These are phyloP conservation scores for Xylaria curta DNA, from an alignment of 495 filamentous ascomycete species.

Conservation along the genomic window DNA sequence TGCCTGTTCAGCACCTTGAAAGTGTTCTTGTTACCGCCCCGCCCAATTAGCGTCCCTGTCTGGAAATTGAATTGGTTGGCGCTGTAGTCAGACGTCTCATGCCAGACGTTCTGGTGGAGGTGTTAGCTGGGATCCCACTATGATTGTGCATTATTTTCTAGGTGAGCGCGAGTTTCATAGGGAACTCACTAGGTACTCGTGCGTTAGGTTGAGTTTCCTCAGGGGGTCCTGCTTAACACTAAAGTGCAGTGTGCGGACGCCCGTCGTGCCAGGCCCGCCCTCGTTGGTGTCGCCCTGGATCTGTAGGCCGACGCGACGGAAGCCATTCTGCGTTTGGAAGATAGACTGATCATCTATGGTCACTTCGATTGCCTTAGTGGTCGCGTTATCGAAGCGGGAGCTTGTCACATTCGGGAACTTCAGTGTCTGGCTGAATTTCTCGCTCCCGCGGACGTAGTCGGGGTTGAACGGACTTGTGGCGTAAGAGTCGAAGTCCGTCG, in stretches of 20 bases:
- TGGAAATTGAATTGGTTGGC: slow-evolving; percentile 64
- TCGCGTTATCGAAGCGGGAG: slow-evolving; percentile 52
- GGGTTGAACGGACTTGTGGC: slow-evolving; percentile 52
- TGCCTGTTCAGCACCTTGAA: slow-evolving; percentile 55
- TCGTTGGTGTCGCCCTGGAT: slow-evolving; percentile 56
- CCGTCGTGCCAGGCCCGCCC: slow-evolving; percentile 50
- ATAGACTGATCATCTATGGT: slow-evolving; percentile 59
- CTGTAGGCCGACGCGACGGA: slow-evolving; percentile 61
- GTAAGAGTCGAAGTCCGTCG: slow-evolving; percentile 51
- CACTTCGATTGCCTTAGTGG: slow-evolving; percentile 52
- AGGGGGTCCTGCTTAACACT: slow-evolving; percentile 55
- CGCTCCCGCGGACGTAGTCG: slow-evolving; percentile 54
- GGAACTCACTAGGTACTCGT: slow-evolving; percentile 55
- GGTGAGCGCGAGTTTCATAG: neutral
- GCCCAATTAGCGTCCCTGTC: slow-evolving; percentile 55
- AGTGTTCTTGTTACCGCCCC: slow-evolving; percentile 49
- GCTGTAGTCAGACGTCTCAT: slow-evolving; percentile 61
- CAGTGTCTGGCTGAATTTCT: slow-evolving; percentile 55
- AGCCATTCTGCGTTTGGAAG: slow-evolving; percentile 61
- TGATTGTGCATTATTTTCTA: neutral
- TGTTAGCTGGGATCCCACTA: neutral
- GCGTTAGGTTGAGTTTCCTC: slow-evolving; percentile 58
- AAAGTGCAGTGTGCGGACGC: slow-evolving; percentile 62
- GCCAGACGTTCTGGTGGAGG: slow-evolving; percentile 55
- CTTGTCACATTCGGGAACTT: slow-evolving; percentile 46